Base-by-base conservation (phyloP, 805 yeast species). In the Pichia thaimueangensis region DNA sequence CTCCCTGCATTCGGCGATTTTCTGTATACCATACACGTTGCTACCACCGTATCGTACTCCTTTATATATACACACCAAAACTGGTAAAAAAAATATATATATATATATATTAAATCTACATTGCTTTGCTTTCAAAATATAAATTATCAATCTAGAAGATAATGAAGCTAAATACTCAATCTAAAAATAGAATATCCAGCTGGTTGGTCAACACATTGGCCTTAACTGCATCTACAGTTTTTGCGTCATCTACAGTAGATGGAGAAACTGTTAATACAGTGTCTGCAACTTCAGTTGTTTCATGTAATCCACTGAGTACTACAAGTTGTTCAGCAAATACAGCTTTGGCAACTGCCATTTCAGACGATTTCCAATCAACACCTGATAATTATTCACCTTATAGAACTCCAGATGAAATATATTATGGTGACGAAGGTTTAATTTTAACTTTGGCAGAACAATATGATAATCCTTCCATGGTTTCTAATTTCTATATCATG, bases 401-500 rank as follows among this genome's bases (percentile, higher is more conserved):
- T 39, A 60, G 69, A 25, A 66, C 70, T 9, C 73, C 76, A 19
- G 59, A 66, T 22, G 57, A 73, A 45, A 59, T 75, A 4, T 71
- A 69, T 39, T 69, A 69, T 52, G 50, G 67, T 8, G 67, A 64
- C 7, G 73, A 74, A 22, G 97, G 97, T n/a, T 62, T 80, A 11
- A 56, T 64, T 30, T 60, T 89, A 52, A 73, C 82, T 1, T 59
- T 89, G 31, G 67, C 73, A 2, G 67, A 80, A 50, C 68, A 81
- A 51, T 80, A 69, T 45, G 93, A 86, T 58, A 83, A 85, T 57
- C 96, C 96, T 4, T 73, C 88, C 6, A 63, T 87, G 42, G 72
- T 70, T 51, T 86, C 95, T 5, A 73, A 81, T 48, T 86, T 83
- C 60, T 86, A 86, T 65, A 76, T 89, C 53, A 85, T 88, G 93